A percentile compares a stretch with the other conserved stretches of the same genome.
Conservation (phyloP, 1,139 yeast species). For the Magnusiomyces fungicola region DNA sequence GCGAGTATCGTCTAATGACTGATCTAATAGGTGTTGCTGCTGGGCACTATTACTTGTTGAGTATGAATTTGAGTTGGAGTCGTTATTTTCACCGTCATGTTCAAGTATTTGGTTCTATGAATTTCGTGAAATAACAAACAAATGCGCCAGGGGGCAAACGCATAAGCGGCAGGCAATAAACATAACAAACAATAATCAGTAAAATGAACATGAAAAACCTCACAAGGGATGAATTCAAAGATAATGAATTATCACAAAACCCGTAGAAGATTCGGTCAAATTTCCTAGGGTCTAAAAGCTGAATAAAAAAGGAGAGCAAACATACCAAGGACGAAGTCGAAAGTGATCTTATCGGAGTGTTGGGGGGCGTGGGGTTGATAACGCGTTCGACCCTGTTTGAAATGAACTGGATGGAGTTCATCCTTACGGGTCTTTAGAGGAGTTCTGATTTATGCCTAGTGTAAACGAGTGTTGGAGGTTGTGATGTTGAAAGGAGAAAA, state of each 20-base stretch:
- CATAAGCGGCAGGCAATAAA: not conserved
- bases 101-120: not conserved
- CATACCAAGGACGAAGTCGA: constrained; percentile 10
- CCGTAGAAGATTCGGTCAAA: not conserved
- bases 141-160: not conserved
- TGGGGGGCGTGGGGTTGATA: constrained; percentile 20
- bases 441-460: no score
- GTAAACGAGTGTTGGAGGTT: no score
- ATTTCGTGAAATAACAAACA: not conserved
- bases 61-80: no score
- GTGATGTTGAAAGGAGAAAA: no score
- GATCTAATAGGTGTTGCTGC: no score
- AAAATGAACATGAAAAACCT: not conserved
- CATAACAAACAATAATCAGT: not conserved
- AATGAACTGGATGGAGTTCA: constrained; percentile 31
- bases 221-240: not conserved
- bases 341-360: constrained; percentile 11
- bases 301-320: not conserved
- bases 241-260: not conserved
- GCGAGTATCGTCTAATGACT: no score
- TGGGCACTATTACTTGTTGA: no score
- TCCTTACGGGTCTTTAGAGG: no score
- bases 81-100: not conserved
- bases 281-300: not conserved
- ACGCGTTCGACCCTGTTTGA: constrained; percentile 29